These are phyloP conservation scores for Apodospora peruviana DNA, from an alignment of 495 filamentous ascomycete genomes.

Conservation along the genomic window DNA sequence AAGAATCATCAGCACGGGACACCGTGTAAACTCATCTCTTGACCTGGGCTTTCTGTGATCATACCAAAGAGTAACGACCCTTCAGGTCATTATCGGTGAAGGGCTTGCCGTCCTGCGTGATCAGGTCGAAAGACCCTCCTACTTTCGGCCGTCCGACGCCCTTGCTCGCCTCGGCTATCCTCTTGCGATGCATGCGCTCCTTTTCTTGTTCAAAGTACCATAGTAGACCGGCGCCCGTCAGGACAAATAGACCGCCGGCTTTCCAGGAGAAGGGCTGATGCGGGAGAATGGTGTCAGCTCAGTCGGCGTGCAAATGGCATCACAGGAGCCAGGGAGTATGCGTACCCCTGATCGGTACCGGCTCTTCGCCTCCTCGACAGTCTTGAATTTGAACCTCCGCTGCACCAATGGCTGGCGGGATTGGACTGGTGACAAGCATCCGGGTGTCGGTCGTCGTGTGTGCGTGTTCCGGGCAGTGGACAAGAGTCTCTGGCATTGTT, in stretches of 20 bases:
- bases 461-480: conserved; percentile 15
- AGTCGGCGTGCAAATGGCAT: conserved; percentile 2
- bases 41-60: conserved; percentile 5
- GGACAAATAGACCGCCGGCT: conserved; percentile 78
- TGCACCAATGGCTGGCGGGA: conserved; percentile 28
- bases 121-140: conserved; percentile 75
- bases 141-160: conserved; percentile 90
- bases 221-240: conserved; percentile 68
- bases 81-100: conserved; percentile 75
- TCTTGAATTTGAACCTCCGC: conserved; percentile 38
- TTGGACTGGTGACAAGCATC: conserved; percentile 13
- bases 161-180: conserved; percentile 85
- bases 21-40: too few species aligned
- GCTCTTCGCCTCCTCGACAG: conserved; percentile 50
- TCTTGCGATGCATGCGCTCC: conserved; percentile 74
- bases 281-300: conserved; percentile 3
- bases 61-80: conserved; percentile 74
- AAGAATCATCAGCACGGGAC: background rate
- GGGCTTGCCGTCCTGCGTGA: conserved; percentile 71
- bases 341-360: conserved; percentile 47
- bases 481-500: conserved; percentile 22
- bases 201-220: conserved; percentile 91
- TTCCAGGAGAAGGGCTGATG: conserved; percentile 82
- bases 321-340: background rate
- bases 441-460: conserved; percentile 11